Percentiles rank a stretch among this genome's conserved stretches.
Conservation (phyloP, 441 rosid species). For the Adansonia grandidieri region DNA sequence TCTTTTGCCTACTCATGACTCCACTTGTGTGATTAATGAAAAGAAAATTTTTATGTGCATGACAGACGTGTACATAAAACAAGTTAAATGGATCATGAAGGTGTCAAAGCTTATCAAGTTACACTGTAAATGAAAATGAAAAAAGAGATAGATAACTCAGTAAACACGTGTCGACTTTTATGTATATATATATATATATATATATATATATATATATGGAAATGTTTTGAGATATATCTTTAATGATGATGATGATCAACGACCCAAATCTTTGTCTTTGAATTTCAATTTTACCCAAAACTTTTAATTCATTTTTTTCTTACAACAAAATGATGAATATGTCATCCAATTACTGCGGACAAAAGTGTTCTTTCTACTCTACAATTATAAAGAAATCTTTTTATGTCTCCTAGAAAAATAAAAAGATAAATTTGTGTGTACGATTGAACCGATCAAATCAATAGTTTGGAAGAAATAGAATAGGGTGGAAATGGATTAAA, state of each 20-base stretch:
- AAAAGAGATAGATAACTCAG: too few species aligned
- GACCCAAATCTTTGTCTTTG: background rate
- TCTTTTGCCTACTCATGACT: background rate
- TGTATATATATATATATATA: too few species aligned
- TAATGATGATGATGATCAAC: background rate
- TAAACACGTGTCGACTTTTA: background rate
- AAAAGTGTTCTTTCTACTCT: background rate
- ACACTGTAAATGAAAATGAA: background rate
- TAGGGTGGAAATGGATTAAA: background rate
- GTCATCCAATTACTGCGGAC: too few species aligned
- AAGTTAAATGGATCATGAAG: background rate
- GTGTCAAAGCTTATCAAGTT: background rate
- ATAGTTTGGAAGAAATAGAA: background rate
- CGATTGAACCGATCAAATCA: background rate
- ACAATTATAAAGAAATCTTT: conserved; percentile 17
- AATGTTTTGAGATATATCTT: background rate
- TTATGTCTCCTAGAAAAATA: conserved; percentile 26
- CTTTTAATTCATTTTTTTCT: background rate
- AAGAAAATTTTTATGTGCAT: background rate
- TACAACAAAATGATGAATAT: background rate
- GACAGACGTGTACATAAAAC: background rate
- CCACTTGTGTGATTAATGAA: background rate
- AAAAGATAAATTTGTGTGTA: background rate
- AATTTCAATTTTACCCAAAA: background rate
- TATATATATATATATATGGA: background rate